Base-by-base conservation (phyloP, 495 filamentous ascomycete species). In the Aspergillus leporis region DNA sequence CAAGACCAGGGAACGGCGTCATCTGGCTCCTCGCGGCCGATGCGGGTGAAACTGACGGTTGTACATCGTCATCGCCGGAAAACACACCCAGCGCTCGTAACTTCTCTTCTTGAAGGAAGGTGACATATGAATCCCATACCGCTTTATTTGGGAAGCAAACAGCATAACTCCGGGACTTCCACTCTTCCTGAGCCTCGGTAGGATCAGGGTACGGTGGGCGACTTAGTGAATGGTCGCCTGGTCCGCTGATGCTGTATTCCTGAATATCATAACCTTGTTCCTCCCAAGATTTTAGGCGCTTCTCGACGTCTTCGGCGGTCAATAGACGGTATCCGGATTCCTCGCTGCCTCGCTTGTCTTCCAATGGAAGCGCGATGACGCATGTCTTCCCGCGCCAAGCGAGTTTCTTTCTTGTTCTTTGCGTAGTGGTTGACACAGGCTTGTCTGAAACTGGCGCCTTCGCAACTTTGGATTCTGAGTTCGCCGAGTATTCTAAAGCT, bases 71-170 rank as follows among this genome's bases (percentile, higher is more conserved):
- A 46, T 88, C 87, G 22, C 85, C 88, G 54, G 88, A 79, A 18
- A 82, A 89, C 2, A 97, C 94, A 46, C 94, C 94, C 47, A 98
- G 81, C 51, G 92, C 91, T 34, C 90, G 86, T 41, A 98, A 79
- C 74, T 96, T 98, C 59, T 92, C 89, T 72, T 98, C 94, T 65
- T 87, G 86, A 53, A 97, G 71, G 52, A 83, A 81, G 49, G 87
- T 79, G 31, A 93, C 89, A 73, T 98, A 97, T 16, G 81, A 75
- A 66, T 91, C 87, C 93, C 94, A 97, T 28, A 88, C 89, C 73
- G 73, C 67, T 43, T 70, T 79, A 70, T 96, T 87, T 0, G 95
- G 94, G 65, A 98, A 86, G 38, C 79, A 81, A 52, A 97, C 87
- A 51, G 74, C 75, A 63, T 81, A 87, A 16, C 74, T 65, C 49